Evolutionary conservation across 805 yeast species (phyloP).

Genomic region (Candida pseudofarinosa): DNA sequence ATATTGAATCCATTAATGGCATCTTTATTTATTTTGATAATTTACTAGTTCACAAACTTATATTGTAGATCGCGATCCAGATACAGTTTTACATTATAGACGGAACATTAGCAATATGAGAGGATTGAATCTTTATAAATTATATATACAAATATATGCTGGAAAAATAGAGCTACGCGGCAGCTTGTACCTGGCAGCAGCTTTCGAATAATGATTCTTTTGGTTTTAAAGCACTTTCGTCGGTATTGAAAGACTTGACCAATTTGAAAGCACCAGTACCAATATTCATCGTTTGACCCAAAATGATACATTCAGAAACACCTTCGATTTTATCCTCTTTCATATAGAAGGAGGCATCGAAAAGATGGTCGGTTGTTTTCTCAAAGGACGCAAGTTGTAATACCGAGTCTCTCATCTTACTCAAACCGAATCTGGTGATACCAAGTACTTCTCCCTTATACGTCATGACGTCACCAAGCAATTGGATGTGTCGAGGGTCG

Average conservation of each 20-base stretch:
- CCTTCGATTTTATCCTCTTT: constrained; percentile 95
- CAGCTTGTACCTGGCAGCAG: constrained; percentile 23
- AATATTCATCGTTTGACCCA: constrained; percentile 95
- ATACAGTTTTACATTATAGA: neutral
- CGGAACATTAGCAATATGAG: neutral
- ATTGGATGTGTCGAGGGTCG: constrained; percentile 98
- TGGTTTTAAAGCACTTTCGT: constrained; percentile 36
- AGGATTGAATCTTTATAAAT: constrained; percentile 7
- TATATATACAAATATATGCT: neutral
- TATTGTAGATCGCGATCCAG: neutral
- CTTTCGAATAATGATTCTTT: constrained; percentile 48
- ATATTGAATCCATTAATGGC: constrained; percentile 14
- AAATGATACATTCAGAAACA: constrained; percentile 93
- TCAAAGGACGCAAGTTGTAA: constrained; percentile 95
- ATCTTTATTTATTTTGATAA: neutral
- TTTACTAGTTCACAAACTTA: neutral
- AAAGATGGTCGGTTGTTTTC: constrained; percentile 96
- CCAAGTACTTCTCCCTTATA: constrained; percentile 98
- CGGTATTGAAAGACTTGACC: constrained; percentile 53
- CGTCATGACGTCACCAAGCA: constrained; percentile 97
- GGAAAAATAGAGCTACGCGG: constrained; percentile 7
- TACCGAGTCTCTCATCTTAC: constrained; percentile 98
- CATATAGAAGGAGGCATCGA: constrained; percentile 98
- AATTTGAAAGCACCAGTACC: constrained; percentile 97
- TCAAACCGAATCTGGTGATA: constrained; percentile 94